Percentiles rank a stretch among this genome's conserved stretches.
Conservation (phyloP, 371 early-diverging fungal genomes). For the Conidiobolus coronatus region DNA sequence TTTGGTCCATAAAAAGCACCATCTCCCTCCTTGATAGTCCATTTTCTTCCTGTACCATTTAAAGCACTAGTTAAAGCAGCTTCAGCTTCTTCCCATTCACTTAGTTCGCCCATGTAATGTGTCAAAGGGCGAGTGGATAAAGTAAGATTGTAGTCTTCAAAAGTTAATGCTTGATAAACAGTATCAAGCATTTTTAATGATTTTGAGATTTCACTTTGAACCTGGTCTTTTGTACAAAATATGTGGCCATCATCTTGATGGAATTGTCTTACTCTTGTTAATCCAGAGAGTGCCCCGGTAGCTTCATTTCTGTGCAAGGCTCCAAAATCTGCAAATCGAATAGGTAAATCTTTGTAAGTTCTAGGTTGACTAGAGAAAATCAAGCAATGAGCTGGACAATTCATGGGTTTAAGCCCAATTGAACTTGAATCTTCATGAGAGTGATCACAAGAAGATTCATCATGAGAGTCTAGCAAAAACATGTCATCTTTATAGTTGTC, state of each 20-base stretch:
- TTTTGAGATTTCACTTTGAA: conserved; percentile 50
- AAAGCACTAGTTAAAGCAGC: conserved; percentile 51
- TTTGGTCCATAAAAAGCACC: conserved; percentile 99
- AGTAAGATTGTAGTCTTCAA: conserved; percentile 48
- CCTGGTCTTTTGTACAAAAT: conserved; percentile 79
- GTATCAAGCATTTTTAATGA: conserved; percentile 71
- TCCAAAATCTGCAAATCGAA: conserved; percentile 98
- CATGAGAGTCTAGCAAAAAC: conserved; percentile 69
- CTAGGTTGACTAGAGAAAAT: conserved; percentile 87
- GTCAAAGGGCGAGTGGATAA: conserved; percentile 94
- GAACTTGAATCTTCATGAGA: conserved; percentile 40
- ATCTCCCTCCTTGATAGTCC: conserved; percentile 93
- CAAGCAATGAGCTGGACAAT: conserved; percentile 99
- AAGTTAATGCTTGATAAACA: conserved; percentile 73
- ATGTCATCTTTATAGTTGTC: conserved; percentile 98
- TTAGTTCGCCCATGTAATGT: conserved; percentile 68
- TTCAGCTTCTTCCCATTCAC: conserved; percentile 91
- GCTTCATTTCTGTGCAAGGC: conserved; percentile 93
- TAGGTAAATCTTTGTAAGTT: conserved; percentile 89
- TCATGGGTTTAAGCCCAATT: conserved; percentile 98
- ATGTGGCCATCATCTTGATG: conserved; percentile 99
- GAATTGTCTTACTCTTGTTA: conserved; percentile 98
- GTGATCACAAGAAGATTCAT: conserved; percentile 14
- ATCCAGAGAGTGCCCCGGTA: conserved; percentile 89
- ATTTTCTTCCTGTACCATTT: conserved; percentile 47